These are phyloP conservation scores for Emydomyces testavorans DNA, from an alignment of 2,329 filamentous ascomycete species.

Conservation along the genomic window DNA sequence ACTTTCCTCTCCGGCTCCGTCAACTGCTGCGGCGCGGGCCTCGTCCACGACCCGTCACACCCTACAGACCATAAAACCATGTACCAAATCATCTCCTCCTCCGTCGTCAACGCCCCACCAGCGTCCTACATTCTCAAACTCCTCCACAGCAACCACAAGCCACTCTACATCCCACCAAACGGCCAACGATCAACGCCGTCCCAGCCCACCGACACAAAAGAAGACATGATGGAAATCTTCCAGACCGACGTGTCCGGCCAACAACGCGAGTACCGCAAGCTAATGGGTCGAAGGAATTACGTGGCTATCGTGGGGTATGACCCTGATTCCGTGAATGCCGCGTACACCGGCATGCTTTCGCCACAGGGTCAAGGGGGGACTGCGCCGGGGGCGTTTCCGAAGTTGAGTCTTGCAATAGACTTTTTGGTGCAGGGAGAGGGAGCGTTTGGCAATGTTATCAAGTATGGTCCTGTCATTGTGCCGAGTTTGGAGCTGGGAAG, in stretches of 20 bases:
- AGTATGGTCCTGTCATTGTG: conserved; percentile 93
- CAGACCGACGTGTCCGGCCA: conserved; percentile 82
- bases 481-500: conserved; percentile 69
- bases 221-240: conserved; percentile 99
- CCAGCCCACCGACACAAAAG: conserved; percentile 75
- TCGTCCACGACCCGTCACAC: conserved; percentile 86
- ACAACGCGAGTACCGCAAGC: conserved; percentile 69
- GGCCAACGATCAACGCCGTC: conserved; percentile 59
- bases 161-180: conserved; percentile 81
- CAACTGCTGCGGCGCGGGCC: conserved; percentile 78
- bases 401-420: conserved; percentile 80
- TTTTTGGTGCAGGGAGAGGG: conserved; percentile 94
- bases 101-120: conserved; percentile 81
- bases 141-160: conserved; percentile 78
- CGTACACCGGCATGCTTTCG: conserved; percentile 28
- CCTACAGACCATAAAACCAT: conserved; percentile 96
- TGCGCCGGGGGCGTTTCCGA: conserved; percentile 34
- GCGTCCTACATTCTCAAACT: conserved; percentile 79
- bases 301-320: conserved; percentile 90
- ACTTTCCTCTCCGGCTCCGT: conserved; percentile 89
- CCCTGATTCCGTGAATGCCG: conserved; percentile 57
- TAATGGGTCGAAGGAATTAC: conserved; percentile 91
- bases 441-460: conserved; percentile 68
- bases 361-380: conserved; percentile 16
- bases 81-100: conserved; percentile 93